A percentile compares a stretch with the other conserved stretches of the same genome.
These are phyloP conservation scores for Arthrinium puccinioides DNA, from an alignment of 2,329 filamentous ascomycete genomes.

Conservation along the genomic window DNA sequence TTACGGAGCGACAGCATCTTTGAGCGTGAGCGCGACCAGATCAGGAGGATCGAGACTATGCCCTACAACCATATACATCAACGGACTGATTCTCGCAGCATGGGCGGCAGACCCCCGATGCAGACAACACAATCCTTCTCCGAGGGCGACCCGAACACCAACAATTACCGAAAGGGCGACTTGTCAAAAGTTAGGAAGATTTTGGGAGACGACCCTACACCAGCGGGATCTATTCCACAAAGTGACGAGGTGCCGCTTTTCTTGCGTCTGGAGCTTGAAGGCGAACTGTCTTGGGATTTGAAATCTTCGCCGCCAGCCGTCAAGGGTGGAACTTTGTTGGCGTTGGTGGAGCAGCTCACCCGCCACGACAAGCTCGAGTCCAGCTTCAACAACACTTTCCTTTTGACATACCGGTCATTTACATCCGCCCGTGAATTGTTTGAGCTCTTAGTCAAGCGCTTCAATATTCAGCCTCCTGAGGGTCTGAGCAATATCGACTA, in stretches of 20 bases:
- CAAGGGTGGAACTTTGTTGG: constrained; percentile 82
- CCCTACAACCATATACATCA: constrained; percentile 48
- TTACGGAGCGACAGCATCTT: constrained; percentile 27
- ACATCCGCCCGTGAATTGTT: constrained; percentile 87
- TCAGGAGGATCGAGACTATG: constrained; percentile 52
- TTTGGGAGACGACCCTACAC: constrained; percentile 56
- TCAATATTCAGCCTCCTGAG: constrained; percentile 85
- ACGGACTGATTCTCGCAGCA: constrained; percentile 46
- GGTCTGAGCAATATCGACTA: constrained; percentile 70
- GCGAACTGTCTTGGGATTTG: constrained; percentile 81
- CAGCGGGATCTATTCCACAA: constrained; percentile 35
- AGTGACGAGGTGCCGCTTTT: constrained; percentile 78
- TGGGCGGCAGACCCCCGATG: constrained; percentile 36
- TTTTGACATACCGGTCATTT: constrained; percentile 93
- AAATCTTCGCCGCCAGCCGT: constrained; percentile 71
- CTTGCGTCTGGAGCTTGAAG: constrained; percentile 78
- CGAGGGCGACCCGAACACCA: constrained; percentile 47
- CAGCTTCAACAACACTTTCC: constrained; percentile 94
- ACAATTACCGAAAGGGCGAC: constrained; percentile 51
- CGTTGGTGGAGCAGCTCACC: constrained; percentile 89
- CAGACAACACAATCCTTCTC: constrained; percentile 55
- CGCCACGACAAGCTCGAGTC: constrained; percentile 93
- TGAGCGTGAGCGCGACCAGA: constrained; percentile 40
- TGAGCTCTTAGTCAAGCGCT: constrained; percentile 83
- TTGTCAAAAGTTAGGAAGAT: constrained; percentile 60